phyloP scores from a whole-genome alignment of 805 yeast genomes.

The Cyberlindnera suaveolens region DNA sequence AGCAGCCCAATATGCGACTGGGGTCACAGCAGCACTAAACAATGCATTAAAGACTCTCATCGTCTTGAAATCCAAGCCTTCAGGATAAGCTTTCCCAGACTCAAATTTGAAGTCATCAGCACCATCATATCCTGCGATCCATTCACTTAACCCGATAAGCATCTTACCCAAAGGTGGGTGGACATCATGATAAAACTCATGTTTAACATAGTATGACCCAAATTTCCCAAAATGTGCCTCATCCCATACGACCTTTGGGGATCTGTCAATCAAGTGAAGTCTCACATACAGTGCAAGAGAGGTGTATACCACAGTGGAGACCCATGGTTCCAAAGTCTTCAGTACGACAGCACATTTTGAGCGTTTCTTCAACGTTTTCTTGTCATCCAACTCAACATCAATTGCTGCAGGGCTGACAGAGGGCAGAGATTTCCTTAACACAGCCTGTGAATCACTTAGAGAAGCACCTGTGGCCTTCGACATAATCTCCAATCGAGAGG shows the following conservation, averaged over 20 bases:
- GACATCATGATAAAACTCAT: constrained; percentile 79
- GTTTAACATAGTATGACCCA: constrained; percentile 73
- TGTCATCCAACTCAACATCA: too few species aligned
- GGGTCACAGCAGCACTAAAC: constrained; percentile 61
- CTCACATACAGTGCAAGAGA: constrained; percentile 46
- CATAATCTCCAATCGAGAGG: constrained; percentile 1
- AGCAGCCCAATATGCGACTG: constrained; percentile 66
- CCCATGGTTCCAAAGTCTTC: constrained; percentile 10
- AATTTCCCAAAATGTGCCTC: constrained; percentile 88
- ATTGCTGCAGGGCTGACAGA: too few species aligned
- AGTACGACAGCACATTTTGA: too few species aligned
- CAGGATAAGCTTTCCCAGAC: constrained; percentile 61
- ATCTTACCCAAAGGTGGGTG: constrained; percentile 86
- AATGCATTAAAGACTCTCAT: constrained; percentile 72
- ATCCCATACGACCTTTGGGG: constrained; percentile 73
- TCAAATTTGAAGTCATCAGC: constrained; percentile 64
- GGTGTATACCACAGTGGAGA: constrained; percentile 41
- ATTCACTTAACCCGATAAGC: constrained; percentile 74
- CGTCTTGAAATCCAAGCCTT: constrained; percentile 47
- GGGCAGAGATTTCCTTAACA: not conserved
- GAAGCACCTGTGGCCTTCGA: constrained; percentile 8
- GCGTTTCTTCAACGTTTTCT: too few species aligned
- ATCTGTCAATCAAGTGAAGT: constrained; percentile 49
- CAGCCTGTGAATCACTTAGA: constrained; percentile 4
- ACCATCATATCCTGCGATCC: constrained; percentile 66